Percentiles rank a stretch among this genome's conserved stretches.
These are phyloP conservation scores for Penicillium mononematosum DNA, from an alignment of 495 filamentous ascomycete species.

Conservation along the genomic window DNA sequence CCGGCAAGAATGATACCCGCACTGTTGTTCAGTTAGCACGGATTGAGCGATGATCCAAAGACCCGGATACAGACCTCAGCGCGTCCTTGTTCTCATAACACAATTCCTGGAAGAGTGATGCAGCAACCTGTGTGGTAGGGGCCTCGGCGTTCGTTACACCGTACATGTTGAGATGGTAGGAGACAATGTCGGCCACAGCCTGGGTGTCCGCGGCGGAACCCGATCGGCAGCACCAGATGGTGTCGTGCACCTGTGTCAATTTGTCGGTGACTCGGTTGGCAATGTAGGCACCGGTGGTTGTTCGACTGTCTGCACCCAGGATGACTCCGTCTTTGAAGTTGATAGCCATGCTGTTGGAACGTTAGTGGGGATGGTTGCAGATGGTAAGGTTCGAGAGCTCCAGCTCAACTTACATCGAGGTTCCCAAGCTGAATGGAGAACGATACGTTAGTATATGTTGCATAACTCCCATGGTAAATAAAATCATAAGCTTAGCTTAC, in stretches of 20 bases:
- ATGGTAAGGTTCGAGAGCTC: slow-evolving; percentile 22
- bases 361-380: slow-evolving; percentile 18
- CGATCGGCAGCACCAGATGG: slow-evolving; percentile 98
- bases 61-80: slow-evolving; percentile 58
- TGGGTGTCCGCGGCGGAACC: slow-evolving; percentile 97
- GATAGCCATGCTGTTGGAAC: slow-evolving; percentile 59
- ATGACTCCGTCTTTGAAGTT: slow-evolving; percentile 98
- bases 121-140: slow-evolving; percentile 91
- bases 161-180: slow-evolving; percentile 93
- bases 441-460: slow-evolving; percentile 30
- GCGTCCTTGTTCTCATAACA: slow-evolving; percentile 96
- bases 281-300: slow-evolving; percentile 98
- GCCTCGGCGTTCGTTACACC: slow-evolving; percentile 80
- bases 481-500: slow-evolving; percentile 51
- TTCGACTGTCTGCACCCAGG: slow-evolving; percentile 92
- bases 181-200: slow-evolving; percentile 95
- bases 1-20: slow-evolving; percentile 97
- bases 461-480: neutral
- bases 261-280: slow-evolving; percentile 99
- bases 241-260: slow-evolving; percentile 96
- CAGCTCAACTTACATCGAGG: slow-evolving; percentile 77
- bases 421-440: slow-evolving; percentile 68
- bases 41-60: neutral
- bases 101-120: slow-evolving; percentile 92
- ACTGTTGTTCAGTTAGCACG: slow-evolving; percentile 48